phyloP scores from a whole-genome alignment of 2,329 filamentous ascomycete genomes.

The Apiospora hydei region DNA sequence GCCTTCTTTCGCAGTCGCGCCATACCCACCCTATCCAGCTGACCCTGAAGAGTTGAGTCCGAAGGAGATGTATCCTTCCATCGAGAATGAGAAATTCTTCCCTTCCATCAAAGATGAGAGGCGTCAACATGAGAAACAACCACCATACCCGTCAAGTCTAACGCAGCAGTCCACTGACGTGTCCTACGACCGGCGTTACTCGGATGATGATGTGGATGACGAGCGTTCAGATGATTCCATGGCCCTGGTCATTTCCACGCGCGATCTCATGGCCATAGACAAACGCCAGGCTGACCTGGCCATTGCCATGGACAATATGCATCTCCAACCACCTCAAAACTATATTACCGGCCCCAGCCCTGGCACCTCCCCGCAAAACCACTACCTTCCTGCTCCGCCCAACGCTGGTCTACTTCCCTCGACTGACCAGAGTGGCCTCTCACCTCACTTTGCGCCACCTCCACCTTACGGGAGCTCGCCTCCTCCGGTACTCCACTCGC shows the following conservation, averaged over 20 bases:
- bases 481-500: slow-evolving; percentile 33
- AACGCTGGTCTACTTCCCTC: slow-evolving; percentile 41
- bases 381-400: slow-evolving; percentile 44
- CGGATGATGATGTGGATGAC: slow-evolving; percentile 44
- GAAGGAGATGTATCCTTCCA: slow-evolving; percentile 46
- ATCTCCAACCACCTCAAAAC: slow-evolving; percentile 47
- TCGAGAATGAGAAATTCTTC: slow-evolving; percentile 51
- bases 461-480: slow-evolving; percentile 46
- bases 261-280: slow-evolving; percentile 59
- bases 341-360: slow-evolving; percentile 44
- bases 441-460: slow-evolving; percentile 50
- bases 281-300: slow-evolving; percentile 48
- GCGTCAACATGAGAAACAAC: slow-evolving; percentile 43
- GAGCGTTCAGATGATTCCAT: slow-evolving; percentile 45
- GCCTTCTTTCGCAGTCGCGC: slow-evolving; percentile 38
- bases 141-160: slow-evolving; percentile 31
- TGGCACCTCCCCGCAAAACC: slow-evolving; percentile 41
- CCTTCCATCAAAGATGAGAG: slow-evolving; percentile 49
- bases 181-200: slow-evolving; percentile 47
- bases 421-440: slow-evolving; percentile 41
- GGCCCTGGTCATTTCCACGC: slow-evolving; percentile 59
- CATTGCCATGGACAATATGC: slow-evolving; percentile 50
- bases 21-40: slow-evolving; percentile 38
- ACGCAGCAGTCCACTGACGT: slow-evolving; percentile 34
- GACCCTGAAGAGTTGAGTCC: slow-evolving; percentile 36